A percentile compares a stretch with the other conserved stretches of the same genome.
phyloP scores from a whole-genome alignment of 345 rosid genomes.

The Populus tremula region DNA sequence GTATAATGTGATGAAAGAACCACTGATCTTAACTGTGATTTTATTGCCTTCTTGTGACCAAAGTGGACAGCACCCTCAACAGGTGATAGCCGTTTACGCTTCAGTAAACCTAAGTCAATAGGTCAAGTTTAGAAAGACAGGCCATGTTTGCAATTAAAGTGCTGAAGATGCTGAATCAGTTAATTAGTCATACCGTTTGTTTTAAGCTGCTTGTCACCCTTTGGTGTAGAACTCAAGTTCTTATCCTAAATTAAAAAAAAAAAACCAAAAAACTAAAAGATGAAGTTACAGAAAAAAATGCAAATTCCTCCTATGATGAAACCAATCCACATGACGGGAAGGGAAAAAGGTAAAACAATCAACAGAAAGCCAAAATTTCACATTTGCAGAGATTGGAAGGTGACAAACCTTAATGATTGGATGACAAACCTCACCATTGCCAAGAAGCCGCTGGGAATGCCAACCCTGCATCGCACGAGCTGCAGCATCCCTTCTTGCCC shows the following conservation, averaged over 20 bases:
- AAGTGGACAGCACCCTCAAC: slow-evolving; percentile 16
- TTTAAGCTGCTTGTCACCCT: slow-evolving; percentile 28
- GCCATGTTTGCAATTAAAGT: slow-evolving; percentile 1
- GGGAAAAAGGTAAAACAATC: background rate
- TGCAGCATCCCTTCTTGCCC: slow-evolving; percentile 35
- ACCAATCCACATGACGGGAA: background rate
- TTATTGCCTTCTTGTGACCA: slow-evolving; percentile 17
- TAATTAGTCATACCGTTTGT: slow-evolving; percentile 16
- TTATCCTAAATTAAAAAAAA: slow-evolving; percentile 18
- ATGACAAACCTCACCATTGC: slow-evolving; percentile 32
- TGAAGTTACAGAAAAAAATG: background rate
- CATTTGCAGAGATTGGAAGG: background rate
- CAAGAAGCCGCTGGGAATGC: slow-evolving; percentile 39
- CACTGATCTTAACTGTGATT: slow-evolving; percentile 9
- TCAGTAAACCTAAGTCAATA: slow-evolving; percentile 20
- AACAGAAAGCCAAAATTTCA: background rate
- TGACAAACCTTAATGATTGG: slow-evolving; percentile 29
- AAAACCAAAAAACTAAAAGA: background rate
- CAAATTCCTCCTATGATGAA: background rate
- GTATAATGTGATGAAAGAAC: background rate
- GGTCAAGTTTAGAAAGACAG: background rate
- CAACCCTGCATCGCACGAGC: slow-evolving; percentile 41
- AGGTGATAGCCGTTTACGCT: slow-evolving; percentile 25
- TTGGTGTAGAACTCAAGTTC: slow-evolving; percentile 13
- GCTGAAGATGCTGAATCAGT: background rate